Base-by-base conservation (phyloP, 768 basidiomycete genomes). In the Hygrocybe punicea region DNA sequence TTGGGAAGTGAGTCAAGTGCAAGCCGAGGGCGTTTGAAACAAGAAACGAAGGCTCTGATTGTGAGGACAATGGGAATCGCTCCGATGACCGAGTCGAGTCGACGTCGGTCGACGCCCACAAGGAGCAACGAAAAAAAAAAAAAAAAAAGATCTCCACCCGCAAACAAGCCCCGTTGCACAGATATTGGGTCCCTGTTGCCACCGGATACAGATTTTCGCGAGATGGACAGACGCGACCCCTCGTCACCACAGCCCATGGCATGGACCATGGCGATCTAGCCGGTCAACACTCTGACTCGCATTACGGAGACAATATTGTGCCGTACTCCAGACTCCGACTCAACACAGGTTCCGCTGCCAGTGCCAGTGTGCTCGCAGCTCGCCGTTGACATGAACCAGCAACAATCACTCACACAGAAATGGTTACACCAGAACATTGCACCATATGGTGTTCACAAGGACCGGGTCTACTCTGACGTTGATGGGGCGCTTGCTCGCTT, bases 391-490 rank as follows among this genome's bases (percentile, higher is more conserved):
- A 49, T 33, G 25, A 49, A 29, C 47, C 9, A 14, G 13, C 48
- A 50, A 47, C 65, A 72, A 52, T 69, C 76, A 2, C 73, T 80
- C 60, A 81, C 78, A 6, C 77, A 76, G 62, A 75, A 74, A 68
- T 93, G 90, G 90, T 78, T 93, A 58, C 78, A 81, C 24, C 80
- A 88, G 60, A 83, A 85, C 60, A 73, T 81, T 57, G 76, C 73
- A 59, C 66, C 81, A 21, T 94, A 94, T 65, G 29, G 29, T 8
- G 64, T 72, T 2, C 65, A 78, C 51, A 68, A 64, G 19, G 82
- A 86, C 55, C 77, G 81, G 50, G 82, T 91, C 50, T 86, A 79
- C 60, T 63, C 76, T 6, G 85, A 94, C 69, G 74, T 88, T 58
- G 82, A 87, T 68, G 68, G 78, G 10, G 77, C 73, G n/a, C 81